A percentile compares a stretch with the other conserved stretches of the same genome.
Conservation (phyloP, 129 eudicot genomes). For the Smallanthus sonchifolius region DNA sequence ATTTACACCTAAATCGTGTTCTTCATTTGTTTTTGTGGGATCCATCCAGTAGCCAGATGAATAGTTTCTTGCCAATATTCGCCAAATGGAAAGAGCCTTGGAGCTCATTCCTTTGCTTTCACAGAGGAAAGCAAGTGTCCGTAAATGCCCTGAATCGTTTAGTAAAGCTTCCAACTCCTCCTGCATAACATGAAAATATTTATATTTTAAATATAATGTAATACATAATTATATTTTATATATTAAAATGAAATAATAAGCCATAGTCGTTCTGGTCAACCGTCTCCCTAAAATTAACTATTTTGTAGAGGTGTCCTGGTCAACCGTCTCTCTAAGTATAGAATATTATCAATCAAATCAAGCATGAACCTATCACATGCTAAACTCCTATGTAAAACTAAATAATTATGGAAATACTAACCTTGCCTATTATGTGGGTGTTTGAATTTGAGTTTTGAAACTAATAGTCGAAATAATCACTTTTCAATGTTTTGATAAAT, state of each 20-base stretch:
- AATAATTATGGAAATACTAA: not conserved
- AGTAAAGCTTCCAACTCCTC: slow-evolving; percentile 90
- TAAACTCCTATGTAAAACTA: not conserved
- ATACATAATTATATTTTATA: not conserved
- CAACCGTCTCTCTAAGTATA: not conserved
- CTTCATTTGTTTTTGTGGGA: slow-evolving; percentile 26
- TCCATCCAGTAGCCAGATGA: slow-evolving; percentile 53
- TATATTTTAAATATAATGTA: not conserved
- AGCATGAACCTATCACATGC: not conserved
- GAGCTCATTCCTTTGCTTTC: slow-evolving; percentile 90
- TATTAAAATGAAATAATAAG: not conserved
- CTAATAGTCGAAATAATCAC: not conserved
- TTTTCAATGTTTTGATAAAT: no score
- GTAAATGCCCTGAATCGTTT: slow-evolving; percentile 76
- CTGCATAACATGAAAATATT: slow-evolving; percentile 51
- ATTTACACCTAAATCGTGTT: slow-evolving; percentile 28
- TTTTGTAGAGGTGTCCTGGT: not conserved
- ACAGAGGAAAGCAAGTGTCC: slow-evolving; percentile 90
- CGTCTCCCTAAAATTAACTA: not conserved
- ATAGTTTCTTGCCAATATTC: slow-evolving; percentile 71
- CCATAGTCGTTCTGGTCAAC: not conserved
- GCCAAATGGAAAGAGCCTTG: slow-evolving; percentile 90
- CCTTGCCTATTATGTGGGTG: not conserved
- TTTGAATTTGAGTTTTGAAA: not conserved
- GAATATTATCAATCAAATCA: not conserved